Evolutionary conservation across 1,284 basidiomycete species (phyloP), one percentile per base, ranked within the genome.

Genomic region (Ceratobasidium sp.): DNA sequence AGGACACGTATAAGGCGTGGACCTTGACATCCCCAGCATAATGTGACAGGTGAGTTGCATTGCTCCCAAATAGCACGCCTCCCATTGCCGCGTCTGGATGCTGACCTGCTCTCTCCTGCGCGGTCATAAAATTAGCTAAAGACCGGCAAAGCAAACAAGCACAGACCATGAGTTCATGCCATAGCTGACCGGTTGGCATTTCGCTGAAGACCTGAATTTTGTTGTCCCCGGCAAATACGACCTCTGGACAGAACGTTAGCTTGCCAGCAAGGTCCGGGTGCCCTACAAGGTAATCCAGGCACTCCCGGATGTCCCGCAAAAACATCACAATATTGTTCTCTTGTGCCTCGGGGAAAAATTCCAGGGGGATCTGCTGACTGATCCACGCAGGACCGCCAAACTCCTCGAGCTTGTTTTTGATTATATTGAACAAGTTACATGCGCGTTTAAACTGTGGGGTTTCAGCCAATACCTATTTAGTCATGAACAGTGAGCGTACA

Each of bases 1-100:
- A 81, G 0, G 83, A 85, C 0, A 83, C 23, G 42, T 83, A 83
- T 0, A 83, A 74, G 0, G 82, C 82, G 28, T 78, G 81, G 9
- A 78, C 80, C 17, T 64, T 56, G 52, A 79, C 74, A 44, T 80
- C 77, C 3, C 81, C 81, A 46, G 67, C 46, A 65, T 80, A 79
- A 40, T 57, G 38, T 5, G 81, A 75, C 17, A 81, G 78, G 56
- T 79, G 67, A 5, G 81, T 81, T 56, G 79, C 79, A 54, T 82
- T 79, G 38, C 80, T 79, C 12, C 69, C 64, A 17, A 80, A 67
- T 28, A 67, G 6, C 12, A 67, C 23, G 1, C 65, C 46, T 12
- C 65, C 42, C 13, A 67, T 10, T 26, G 65, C 65, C 13, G 65
- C 65, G 26, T 67, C 46, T n/a, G n/a, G 3, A 9, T 67, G 40